Evolutionary conservation across 1,139 yeast genomes (phyloP).

Genomic region (Nematodospora anomalae): DNA sequence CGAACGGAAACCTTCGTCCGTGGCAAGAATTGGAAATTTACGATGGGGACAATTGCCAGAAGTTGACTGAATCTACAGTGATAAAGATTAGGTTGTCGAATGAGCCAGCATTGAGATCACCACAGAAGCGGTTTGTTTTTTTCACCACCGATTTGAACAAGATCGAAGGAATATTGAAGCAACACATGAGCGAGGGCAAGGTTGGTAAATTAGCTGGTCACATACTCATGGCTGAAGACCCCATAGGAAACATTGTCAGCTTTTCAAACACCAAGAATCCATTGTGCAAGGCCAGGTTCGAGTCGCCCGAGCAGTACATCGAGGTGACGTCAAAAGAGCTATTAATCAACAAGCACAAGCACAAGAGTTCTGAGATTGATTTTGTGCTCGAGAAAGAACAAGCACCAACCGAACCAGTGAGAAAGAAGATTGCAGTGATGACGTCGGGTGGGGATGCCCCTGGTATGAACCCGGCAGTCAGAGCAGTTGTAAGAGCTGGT

Average conservation of each 20-base stretch:
- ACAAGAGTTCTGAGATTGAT: conserved; percentile 2
- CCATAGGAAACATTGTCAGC: conserved; percentile 53
- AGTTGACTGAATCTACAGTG: conserved; percentile 33
- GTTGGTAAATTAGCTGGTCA: conserved; percentile 17
- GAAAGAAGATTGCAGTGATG: conserved; percentile 84
- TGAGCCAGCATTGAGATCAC: conserved; percentile 22
- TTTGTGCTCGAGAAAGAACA: conserved; percentile 4
- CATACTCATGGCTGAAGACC: conserved; percentile 45
- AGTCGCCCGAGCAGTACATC: conserved; percentile 29
- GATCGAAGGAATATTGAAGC: conserved; percentile 35
- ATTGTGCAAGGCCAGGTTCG: conserved; percentile 29
- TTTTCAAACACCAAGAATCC: conserved; percentile 41
- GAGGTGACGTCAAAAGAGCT: conserved; percentile 13
- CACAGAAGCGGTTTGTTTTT: conserved; percentile 44
- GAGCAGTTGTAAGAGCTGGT: conserved; percentile 92
- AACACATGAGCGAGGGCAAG: conserved; percentile 20
- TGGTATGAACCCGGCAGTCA: conserved; percentile 95
- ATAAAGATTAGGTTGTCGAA: conserved; percentile 58
- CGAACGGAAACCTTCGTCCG: conserved; percentile 51
- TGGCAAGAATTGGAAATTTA: conserved; percentile 57
- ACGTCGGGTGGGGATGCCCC: conserved; percentile 99
- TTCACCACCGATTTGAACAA: conserved; percentile 50
- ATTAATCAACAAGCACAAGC: conserved; percentile 7
- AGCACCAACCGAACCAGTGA: conserved; percentile 7
- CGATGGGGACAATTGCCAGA: conserved; percentile 47